Conservation (phyloP, 1,284 basidiomycete genomes). For the Sparassis latifolia region DNA sequence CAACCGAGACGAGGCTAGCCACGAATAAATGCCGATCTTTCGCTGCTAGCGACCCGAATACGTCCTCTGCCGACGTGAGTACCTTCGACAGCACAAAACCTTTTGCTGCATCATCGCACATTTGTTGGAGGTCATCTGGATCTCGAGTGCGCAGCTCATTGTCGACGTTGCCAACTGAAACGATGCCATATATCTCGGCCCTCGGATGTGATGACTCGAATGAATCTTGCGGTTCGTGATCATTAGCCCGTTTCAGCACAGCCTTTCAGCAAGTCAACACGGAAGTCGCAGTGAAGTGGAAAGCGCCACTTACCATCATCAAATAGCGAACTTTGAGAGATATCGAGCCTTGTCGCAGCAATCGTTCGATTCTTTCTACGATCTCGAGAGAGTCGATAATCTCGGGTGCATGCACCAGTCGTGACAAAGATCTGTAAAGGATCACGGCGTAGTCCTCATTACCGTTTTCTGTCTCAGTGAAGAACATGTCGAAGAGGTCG, state of each 20-base stretch:
- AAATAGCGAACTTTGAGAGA: slow-evolving; percentile 20
- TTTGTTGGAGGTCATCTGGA: neutral
- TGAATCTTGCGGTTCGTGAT: slow-evolving; percentile 18
- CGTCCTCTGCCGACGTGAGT: slow-evolving; percentile 2
- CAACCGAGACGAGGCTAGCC: slow-evolving; percentile 9
- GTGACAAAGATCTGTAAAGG: slow-evolving; percentile 18
- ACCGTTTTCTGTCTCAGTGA: slow-evolving; percentile 10
- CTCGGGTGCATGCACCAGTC: slow-evolving; percentile 17
- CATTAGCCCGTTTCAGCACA: slow-evolving; percentile 17
- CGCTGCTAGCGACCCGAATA: slow-evolving; percentile 9
- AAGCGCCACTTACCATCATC: slow-evolving; percentile 19
- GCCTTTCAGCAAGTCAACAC: slow-evolving; percentile 6
- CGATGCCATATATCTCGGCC: slow-evolving; percentile 20
- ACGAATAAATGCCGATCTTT: slow-evolving; percentile 11
- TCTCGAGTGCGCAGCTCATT: neutral
- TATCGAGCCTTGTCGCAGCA: slow-evolving; percentile 19
- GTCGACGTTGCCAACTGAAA: slow-evolving; percentile 4
- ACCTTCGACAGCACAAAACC: slow-evolving; percentile 7
- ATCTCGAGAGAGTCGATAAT: slow-evolving; percentile 16
- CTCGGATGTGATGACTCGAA: slow-evolving; percentile 19
- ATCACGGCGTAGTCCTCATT: slow-evolving; percentile 14
- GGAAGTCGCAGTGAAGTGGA: neutral
- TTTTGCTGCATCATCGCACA: slow-evolving; percentile 5
- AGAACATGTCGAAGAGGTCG: slow-evolving; percentile 15
- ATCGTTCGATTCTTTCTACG: slow-evolving; percentile 11